phyloP scores from a whole-genome alignment of 768 basidiomycete species.

The Phylloporus rhodoxanthus region DNA sequence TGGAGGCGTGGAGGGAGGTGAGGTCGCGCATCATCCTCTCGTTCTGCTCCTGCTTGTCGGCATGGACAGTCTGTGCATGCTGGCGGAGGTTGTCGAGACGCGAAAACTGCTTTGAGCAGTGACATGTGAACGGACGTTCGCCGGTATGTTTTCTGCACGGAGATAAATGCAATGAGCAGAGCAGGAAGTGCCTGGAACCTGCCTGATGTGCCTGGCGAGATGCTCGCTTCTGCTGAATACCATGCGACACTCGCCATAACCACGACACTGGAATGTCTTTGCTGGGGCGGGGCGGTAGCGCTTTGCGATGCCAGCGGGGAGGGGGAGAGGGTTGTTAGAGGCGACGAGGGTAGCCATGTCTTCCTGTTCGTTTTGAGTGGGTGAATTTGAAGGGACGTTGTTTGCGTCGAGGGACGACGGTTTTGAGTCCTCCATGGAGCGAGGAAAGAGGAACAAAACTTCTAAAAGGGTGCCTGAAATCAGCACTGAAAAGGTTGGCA shows the following conservation, averaged over 20 bases:
- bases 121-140: constrained; percentile 93
- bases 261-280: constrained; percentile 93
- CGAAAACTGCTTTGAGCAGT: constrained; percentile 93
- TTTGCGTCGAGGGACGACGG: constrained; percentile 22
- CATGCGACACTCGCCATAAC: constrained; percentile 94
- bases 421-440: constrained; percentile 34
- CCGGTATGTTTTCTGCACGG: constrained; percentile 89
- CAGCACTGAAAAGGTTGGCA: constrained; percentile 24
- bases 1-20: constrained; percentile 73
- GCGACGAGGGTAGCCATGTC: constrained; percentile 34
- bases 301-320: constrained; percentile 39
- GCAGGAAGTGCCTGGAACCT: constrained; percentile 30
- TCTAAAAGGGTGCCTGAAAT: constrained; percentile 34
- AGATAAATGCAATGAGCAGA: constrained; percentile 18
- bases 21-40: constrained; percentile 90
- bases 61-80: constrained; percentile 94
- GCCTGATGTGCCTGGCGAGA: constrained; percentile 93
- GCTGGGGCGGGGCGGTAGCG: constrained; percentile 79
- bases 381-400: constrained; percentile 6
- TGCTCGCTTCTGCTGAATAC: constrained; percentile 95
- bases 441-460: constrained; percentile 31
- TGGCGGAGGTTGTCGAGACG: constrained; percentile 95
- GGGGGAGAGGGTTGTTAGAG: constrained; percentile 13
- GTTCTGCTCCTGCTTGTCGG: constrained; percentile 87
- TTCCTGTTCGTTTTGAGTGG: neutral